Evolutionary conservation across 2,329 filamentous ascomycete genomes (phyloP).

Genomic region (Aspergillus sp.): DNA sequence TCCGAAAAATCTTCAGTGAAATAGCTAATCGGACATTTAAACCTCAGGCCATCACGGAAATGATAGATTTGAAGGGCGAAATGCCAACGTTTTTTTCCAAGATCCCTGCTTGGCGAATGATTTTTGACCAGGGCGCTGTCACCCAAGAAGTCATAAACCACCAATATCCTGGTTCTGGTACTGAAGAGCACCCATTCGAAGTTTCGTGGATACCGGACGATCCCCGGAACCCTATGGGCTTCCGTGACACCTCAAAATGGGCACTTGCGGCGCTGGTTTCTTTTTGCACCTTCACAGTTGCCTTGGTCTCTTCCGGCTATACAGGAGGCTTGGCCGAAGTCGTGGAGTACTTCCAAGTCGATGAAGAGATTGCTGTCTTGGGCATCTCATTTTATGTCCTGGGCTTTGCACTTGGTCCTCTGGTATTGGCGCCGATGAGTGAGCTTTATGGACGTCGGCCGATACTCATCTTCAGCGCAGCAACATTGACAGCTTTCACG

Average conservation of each 20-base stretch:
- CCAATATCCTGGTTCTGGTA: constrained; percentile 62
- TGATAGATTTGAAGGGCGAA: neutral
- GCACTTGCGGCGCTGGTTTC: constrained; percentile 62
- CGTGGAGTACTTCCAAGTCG: constrained; percentile 54
- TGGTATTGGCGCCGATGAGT: constrained; percentile 65
- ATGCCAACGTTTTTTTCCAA: neutral
- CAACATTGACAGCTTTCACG: constrained; percentile 58
- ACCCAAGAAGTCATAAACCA: constrained; percentile 57
- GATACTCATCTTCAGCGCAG: constrained; percentile 53
- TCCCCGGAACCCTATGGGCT: constrained; percentile 65
- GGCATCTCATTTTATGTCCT: constrained; percentile 65
- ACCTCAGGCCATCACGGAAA: neutral
- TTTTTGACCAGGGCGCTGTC: constrained; percentile 60
- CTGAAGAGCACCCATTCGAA: constrained; percentile 64
- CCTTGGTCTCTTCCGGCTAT: constrained; percentile 66
- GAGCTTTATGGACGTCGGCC: constrained; percentile 63
- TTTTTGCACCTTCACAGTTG: constrained; percentile 65
- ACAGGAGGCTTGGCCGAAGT: constrained; percentile 41
- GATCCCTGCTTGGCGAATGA: constrained; percentile 49
- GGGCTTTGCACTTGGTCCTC: constrained; percentile 60
- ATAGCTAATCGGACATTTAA: neutral
- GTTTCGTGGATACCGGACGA: constrained; percentile 69
- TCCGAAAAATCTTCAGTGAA: neutral
- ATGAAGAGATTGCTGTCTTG: constrained; percentile 56
- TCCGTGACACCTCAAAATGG: constrained; percentile 62